Conservation (phyloP, 768 basidiomycete genomes). For the Neoboletus magnificus region DNA sequence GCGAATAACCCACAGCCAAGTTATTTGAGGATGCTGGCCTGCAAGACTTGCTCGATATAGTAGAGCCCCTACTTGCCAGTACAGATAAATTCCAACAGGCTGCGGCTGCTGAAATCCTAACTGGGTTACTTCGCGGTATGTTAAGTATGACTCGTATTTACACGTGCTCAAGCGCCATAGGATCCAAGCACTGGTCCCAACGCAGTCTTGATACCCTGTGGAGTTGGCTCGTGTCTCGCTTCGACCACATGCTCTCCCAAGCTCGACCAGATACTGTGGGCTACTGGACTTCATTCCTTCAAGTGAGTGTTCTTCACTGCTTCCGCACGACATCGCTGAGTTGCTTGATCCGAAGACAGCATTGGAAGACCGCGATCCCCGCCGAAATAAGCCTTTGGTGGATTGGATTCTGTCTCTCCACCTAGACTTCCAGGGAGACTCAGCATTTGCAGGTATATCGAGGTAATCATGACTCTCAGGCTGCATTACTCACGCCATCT, state of each 20-base stretch:
- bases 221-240: slow-evolving; percentile 63
- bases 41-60: slow-evolving; percentile 47
- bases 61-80: slow-evolving; percentile 63
- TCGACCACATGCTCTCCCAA: slow-evolving; percentile 63
- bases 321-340: not conserved
- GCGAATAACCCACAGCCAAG: slow-evolving; percentile 47
- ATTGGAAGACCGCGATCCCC: slow-evolving; percentile 72
- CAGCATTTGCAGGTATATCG: slow-evolving; percentile 77
- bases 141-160: not conserved
- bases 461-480: not conserved
- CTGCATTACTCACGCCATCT: slow-evolving; percentile 8
- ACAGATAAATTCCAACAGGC: slow-evolving; percentile 83
- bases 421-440: slow-evolving; percentile 80
- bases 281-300: slow-evolving; percentile 71
- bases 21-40: slow-evolving; percentile 55
- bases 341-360: slow-evolving; percentile 37
- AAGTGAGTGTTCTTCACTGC: slow-evolving; percentile 12
- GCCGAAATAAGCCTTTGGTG: slow-evolving; percentile 67
- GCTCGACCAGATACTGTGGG: slow-evolving; percentile 83
- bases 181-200: slow-evolving; percentile 82
- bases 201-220: slow-evolving; percentile 54
- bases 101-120: slow-evolving; percentile 70
- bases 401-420: slow-evolving; percentile 75
- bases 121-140: slow-evolving; percentile 72
- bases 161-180: slow-evolving; percentile 33